Base-by-base conservation (phyloP, 768 basidiomycete species). In the Agrocybe praecox region DNA sequence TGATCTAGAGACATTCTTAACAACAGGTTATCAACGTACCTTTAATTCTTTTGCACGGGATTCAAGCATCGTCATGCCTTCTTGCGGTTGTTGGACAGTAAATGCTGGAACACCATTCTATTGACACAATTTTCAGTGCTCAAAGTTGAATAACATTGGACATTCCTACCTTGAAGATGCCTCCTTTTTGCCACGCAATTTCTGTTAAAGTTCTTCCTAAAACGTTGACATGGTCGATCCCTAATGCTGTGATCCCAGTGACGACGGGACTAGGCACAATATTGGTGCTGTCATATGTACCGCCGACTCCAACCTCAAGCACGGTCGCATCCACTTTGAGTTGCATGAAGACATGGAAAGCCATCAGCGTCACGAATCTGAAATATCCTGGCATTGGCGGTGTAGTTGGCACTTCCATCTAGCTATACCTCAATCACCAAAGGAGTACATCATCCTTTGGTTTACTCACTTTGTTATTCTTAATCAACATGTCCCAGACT, bases 241-340 rank as follows among this genome's bases (percentile, higher is more conserved):
- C 97, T 12, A 99, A 79, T 3, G 93, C 82, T 9, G 96, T 92
- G 21, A 98, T 79, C 6, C 95, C 97, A 6, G 96, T 91, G 22
- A 89, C 89, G n/a, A 95, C 67, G 0, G 97, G 97, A 55, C 82
- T 83, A 0, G 94, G 95, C 11, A 98, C 93, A 58, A 96, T 86
- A 63, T 99, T 99, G 23, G 97, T 99, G 64, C 94, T 94, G 68
- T 99, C 97, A 67, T 92, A 92, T 19, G 82, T 80, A 10, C 97
- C 97, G 19, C 97, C 97, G 18, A 99, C 89, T 9, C 97, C 97
- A 34, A 98, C 97, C 79, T 99, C 97, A 21, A 99, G 80, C 52
- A 99, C 83, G 0, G 96, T 94, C 2, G 93, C 94, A 61, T 96
- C 87, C 6, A 98, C 90, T 69, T 88, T 86, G 24, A 89, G 75